Evolutionary conservation across 1,284 basidiomycete genomes (phyloP).

Genomic region (Trichosporon inkin): DNA sequence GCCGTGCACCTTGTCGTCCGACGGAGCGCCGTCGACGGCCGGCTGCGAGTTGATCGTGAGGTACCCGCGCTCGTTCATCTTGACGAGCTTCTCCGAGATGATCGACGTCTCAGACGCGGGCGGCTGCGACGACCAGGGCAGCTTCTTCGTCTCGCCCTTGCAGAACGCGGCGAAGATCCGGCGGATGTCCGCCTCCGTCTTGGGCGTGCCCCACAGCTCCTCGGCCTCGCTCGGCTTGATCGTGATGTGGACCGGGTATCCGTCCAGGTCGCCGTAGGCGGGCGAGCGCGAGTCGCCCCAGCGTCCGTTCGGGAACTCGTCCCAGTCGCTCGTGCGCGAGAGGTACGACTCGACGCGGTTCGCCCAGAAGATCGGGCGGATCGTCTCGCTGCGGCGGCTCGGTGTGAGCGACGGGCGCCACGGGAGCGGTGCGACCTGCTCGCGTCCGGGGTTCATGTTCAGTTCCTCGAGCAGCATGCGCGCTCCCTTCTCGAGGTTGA

Average conservation of each 20-base stretch:
- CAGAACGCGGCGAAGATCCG: constrained; percentile 79
- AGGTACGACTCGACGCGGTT: constrained; percentile 88
- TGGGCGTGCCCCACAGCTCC: constrained; percentile 82
- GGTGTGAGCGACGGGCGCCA: constrained; percentile 94
- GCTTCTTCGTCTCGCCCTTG: constrained; percentile 61
- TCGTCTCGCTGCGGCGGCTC: constrained; percentile 76
- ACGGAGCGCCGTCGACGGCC: constrained; percentile 85
- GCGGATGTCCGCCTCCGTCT: constrained; percentile 57
- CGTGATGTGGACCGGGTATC: constrained; percentile 82
- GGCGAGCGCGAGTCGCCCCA: constrained; percentile 96
- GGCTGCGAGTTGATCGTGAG: constrained; percentile 98
- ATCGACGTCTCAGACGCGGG: constrained; percentile 78
- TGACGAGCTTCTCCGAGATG: constrained; percentile 73
- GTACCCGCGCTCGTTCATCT: constrained; percentile 85
- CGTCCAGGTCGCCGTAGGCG: constrained; percentile 95
- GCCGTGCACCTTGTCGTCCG: constrained; percentile 80
- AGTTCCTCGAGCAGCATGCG: constrained; percentile 86
- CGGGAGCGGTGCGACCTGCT: constrained; percentile 81
- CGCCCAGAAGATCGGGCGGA: constrained; percentile 84
- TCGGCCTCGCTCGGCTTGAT: constrained; percentile 65
- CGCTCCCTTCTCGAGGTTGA: constrained; percentile 95
- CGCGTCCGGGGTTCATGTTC: constrained; percentile 74
- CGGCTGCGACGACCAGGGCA: constrained; percentile 94
- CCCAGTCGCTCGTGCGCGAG: constrained; percentile 89
- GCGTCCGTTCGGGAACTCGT: constrained; percentile 98